Evolutionary conservation across 495 filamentous ascomycete species (phyloP), one percentile per base, ranked within the genome.

Genomic region (Letharia columbiana): DNA sequence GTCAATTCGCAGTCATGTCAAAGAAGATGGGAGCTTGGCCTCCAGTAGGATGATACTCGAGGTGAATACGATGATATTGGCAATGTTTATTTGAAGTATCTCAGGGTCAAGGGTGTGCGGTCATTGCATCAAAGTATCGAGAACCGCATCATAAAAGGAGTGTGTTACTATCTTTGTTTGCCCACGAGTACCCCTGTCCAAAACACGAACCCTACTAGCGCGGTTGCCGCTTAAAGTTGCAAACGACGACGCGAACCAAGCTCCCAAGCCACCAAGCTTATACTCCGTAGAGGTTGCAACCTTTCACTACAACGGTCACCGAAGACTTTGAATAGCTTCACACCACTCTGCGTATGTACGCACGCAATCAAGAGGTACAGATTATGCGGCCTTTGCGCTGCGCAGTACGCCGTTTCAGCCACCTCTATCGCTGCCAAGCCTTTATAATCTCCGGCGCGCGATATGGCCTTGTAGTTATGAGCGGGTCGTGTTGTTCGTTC

Each of bases 401-500:
- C 1, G 8, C n/a, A 17, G 1, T 52, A 28, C 11, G 23, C 49
- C 49, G 1, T 52, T 31, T 52, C 10, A 9, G 8, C 4, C 49
- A 52, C 49, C 49, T 52, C n/a, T 52, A 13, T 15, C 2, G 1
- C n/a, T 31, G 49, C 23, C 49, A 52, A 52, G 10, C 23, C 10
- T 28, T 28, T 61, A 98, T 98, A 72, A 98, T 98, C 73, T 98
- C 95, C 0, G 94, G 95, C 0, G 94, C 94, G 59, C 94, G 86
- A 70, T 98, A 98, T 73, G 98, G 95, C 17, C 94, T 84, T 1
- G 94, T 98, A 10, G 91, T 96, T 7, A 98, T 95, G 3, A 98
- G 94, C 0, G 91, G 94, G 2, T 91, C 96, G 74, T 98, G 94
- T 70, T 98, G 98, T 77, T 98, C 94, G 69, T 98, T 94, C 63